Percentiles rank a stretch among this genome's conserved stretches.
These are phyloP conservation scores for Bolboschoenoplectus hybrid DNA, from an alignment of 202 grass and related monocot species.

Conservation along the genomic window DNA sequence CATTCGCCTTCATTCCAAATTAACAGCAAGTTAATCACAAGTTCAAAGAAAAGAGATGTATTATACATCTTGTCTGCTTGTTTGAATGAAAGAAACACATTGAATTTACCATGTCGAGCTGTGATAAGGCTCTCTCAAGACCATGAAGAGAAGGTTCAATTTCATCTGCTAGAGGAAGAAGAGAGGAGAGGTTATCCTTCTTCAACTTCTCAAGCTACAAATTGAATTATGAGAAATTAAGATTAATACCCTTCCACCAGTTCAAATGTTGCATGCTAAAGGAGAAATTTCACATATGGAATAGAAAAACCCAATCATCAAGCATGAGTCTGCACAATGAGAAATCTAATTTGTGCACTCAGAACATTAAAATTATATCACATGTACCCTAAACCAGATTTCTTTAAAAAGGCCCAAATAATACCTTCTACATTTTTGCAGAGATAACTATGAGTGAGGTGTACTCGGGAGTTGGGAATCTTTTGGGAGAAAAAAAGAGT, in stretches of 20 bases:
- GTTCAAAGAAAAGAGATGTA: slow-evolving; percentile 7
- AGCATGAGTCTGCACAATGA: background rate
- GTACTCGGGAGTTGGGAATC: background rate
- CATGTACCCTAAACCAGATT: background rate
- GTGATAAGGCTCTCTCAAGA: slow-evolving; percentile 81
- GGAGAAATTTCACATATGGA: background rate
- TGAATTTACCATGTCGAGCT: slow-evolving; percentile 79
- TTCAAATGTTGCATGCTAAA: background rate
- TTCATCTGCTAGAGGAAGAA: slow-evolving; percentile 65
- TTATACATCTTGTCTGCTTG: background rate
- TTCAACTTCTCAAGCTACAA: slow-evolving; percentile 84
- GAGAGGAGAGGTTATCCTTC: slow-evolving; percentile 69
- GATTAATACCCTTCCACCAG: background rate
- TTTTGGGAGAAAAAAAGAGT: background rate
- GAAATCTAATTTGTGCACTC: background rate
- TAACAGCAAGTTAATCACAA: background rate
- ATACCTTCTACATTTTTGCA: background rate
- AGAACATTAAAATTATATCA: slow-evolving; percentile 24
- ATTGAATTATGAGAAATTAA: slow-evolving; percentile 42
- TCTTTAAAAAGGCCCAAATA: background rate
- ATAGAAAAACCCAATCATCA: slow-evolving; percentile 8
- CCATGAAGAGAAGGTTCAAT: slow-evolving; percentile 64
- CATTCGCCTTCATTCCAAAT: slow-evolving; percentile 69
- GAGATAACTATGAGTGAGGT: background rate
- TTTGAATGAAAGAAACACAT: background rate